Percentiles rank a stretch among this genome's conserved stretches.
Conservation (phyloP, 257 asterid genomes). For the Mentha longifolia region DNA sequence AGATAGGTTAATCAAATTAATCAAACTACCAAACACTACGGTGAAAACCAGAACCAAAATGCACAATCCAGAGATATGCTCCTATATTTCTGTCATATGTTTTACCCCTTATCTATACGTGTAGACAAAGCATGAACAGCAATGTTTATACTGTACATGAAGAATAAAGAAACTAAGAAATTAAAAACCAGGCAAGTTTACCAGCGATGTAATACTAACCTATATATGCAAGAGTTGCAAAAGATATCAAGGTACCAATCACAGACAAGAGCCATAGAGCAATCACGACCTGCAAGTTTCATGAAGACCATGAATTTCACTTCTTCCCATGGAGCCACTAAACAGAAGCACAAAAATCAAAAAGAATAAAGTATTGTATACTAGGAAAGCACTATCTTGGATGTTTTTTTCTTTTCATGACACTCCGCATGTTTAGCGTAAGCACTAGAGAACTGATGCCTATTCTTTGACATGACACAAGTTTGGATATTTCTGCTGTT, state of each 20-base stretch:
- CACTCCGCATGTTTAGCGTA: not conserved
- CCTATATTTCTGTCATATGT: no score
- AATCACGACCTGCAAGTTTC: slow-evolving; percentile 85
- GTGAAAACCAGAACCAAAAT: not conserved
- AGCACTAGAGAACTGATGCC: slow-evolving; percentile 2
- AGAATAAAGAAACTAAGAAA: slow-evolving; percentile 16
- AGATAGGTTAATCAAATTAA: not conserved
- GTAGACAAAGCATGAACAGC: slow-evolving; percentile 9
- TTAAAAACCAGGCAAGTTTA: slow-evolving; percentile 14
- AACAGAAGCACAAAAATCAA: slow-evolving; percentile 2
- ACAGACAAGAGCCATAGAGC: slow-evolving; percentile 90
- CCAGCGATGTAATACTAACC: slow-evolving; percentile 47
- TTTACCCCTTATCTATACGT: not conserved
- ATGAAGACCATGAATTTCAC: slow-evolving; percentile 32
- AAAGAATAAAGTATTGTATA: not conserved
- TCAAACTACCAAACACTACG: no score
- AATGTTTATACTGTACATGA: not conserved
- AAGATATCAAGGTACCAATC: slow-evolving; percentile 81
- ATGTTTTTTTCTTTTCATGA: slow-evolving; percentile 2
- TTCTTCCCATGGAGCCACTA: slow-evolving; percentile 17
- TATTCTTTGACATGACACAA: not conserved
- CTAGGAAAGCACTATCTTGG: slow-evolving; percentile 12
- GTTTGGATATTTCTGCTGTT: not conserved
- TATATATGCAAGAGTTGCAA: slow-evolving; percentile 78
- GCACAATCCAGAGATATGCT: no score